phyloP scores from a whole-genome alignment of 2,329 filamentous ascomycete genomes.

The Cryphonectria carpinicola region DNA sequence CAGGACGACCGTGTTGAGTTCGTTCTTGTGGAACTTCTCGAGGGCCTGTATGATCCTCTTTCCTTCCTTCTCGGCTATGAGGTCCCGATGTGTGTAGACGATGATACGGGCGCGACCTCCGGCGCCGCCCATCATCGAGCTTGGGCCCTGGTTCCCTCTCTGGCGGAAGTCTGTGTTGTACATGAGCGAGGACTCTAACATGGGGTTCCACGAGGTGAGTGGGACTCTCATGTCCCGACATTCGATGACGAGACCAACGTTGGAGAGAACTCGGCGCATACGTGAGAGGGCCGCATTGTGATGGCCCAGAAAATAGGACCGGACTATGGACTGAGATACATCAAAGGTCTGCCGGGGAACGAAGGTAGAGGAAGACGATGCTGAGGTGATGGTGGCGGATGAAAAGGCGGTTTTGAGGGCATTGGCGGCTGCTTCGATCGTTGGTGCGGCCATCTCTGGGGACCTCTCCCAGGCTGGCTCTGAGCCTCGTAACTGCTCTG shows the following conservation, averaged over 20 bases:
- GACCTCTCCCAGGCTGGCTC: too few relatives aligned
- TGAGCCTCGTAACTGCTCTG: neutral
- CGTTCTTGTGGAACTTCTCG: conserved; percentile 48
- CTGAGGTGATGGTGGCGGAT: conserved; percentile 25
- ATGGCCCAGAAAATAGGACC: conserved; percentile 94
- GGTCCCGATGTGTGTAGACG: conserved; percentile 89
- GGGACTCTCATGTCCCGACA: conserved; percentile 93
- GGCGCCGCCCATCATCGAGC: conserved; percentile 48
- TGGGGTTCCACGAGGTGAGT: conserved; percentile 84
- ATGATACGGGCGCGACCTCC: conserved; percentile 72
- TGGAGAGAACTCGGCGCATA: conserved; percentile 80
- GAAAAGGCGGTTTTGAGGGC: conserved; percentile 26
- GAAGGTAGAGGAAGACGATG: conserved; percentile 54
- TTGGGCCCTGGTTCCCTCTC: conserved; percentile 34
- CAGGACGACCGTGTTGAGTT: conserved; percentile 35
- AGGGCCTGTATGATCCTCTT: conserved; percentile 37
- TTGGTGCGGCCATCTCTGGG: conserved; percentile 14
- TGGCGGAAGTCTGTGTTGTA: conserved; percentile 33
- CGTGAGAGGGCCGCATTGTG: conserved; percentile 79
- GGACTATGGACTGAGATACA: conserved; percentile 72
- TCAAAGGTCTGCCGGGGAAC: conserved; percentile 75
- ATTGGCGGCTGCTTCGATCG: conserved; percentile 21
- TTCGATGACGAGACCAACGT: conserved; percentile 88
- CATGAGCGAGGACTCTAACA: conserved; percentile 83
- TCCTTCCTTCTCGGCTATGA: conserved; percentile 50